phyloP scores from a whole-genome alignment of 2,329 filamentous ascomycete genomes.

The Rutstroemia sp. region DNA sequence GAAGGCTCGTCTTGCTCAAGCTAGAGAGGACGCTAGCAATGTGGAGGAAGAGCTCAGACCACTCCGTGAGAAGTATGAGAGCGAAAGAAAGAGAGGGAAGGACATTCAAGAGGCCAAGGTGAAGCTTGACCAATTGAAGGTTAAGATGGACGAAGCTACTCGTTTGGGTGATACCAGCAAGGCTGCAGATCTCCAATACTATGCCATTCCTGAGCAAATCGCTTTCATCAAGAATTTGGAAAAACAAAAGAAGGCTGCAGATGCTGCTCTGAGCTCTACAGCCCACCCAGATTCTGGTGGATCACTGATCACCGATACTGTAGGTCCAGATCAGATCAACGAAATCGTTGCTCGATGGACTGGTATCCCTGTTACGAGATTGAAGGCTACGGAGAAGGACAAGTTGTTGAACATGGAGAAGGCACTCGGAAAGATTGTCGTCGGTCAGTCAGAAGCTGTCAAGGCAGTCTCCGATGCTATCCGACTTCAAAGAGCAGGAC shows the following conservation, averaged over 20 bases:
- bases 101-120: conserved; percentile 91
- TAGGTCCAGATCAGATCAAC: conserved; percentile 97
- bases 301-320: conserved; percentile 82
- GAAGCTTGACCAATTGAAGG: conserved; percentile 85
- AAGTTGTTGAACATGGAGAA: conserved; percentile 98
- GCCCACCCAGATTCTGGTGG: conserved; percentile 51
- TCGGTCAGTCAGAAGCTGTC: conserved; percentile 93
- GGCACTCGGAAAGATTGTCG: conserved; percentile 72
- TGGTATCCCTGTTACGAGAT: conserved; percentile 91
- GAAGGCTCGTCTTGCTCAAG: conserved; percentile 70
- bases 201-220: conserved; percentile 91
- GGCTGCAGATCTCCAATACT: conserved; percentile 92
- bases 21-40: conserved; percentile 86
- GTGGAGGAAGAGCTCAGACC: conserved; percentile 89
- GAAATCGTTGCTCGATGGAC: conserved; percentile 97
- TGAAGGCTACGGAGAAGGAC: conserved; percentile 94
- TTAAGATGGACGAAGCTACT: conserved; percentile 90
- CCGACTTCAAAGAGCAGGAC: conserved; percentile 85
- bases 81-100: conserved; percentile 82
- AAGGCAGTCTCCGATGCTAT: conserved; percentile 92
- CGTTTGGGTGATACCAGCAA: conserved; percentile 76
- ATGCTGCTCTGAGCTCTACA: conserved; percentile 55
- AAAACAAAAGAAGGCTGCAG: conserved; percentile 68
- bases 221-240: conserved; percentile 74
- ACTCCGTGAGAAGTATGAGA: conserved; percentile 90